Evolutionary conservation across 1,284 basidiomycete genomes (phyloP), one percentile per base, ranked within the genome.

Genomic region (Microbotryum silenes-acaulis): DNA sequence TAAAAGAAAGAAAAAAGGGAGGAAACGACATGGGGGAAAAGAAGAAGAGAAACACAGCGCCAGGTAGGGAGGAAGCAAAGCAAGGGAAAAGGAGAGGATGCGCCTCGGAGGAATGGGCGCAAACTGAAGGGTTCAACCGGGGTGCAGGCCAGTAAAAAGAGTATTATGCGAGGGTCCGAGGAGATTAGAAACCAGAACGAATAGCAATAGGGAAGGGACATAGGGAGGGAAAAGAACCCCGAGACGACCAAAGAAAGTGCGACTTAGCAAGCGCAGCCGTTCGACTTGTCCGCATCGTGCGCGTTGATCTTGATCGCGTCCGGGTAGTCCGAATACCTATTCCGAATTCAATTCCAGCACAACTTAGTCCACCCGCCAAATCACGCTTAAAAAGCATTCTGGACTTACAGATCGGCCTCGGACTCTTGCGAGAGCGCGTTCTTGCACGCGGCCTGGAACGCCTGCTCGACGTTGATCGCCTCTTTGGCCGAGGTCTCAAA

Each of bases 401-500:
- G 29, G 9, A 33, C 89, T 72, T 70, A 94, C 89, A 97, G 77
- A 75, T 97, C 92, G 65, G 92, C 91, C 76, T 97, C 94, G 57
- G 88, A 87, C 77, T 97, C 96, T 79, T 97, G 94, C 75, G 91
- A 90, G 67, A 99, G 79, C 4, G 96, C 96, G 74, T 97, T 97
- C 85, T 94, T 93, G 20, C 94, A 94, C 66, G 97, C 94, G 4
- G 94, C 97, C 77, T 97, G 93, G 86, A 99, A 99, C 6, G 96
- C 96, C 78, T 97, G 93, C 76, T 99, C 96, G 61, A 98, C 94
- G 72, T 99, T 99, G 82, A 98, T 97, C 21, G 96, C 94, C 77
- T 99, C 96, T 80, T 98, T 98, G 50, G 96, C 96, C 12, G 94
- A 97, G 1, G 96, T 98, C 80, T 99, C 96, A 77, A 98, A 99